Evolutionary conservation across 2,329 filamentous ascomycete species (phyloP).

Genomic region (Exophiala sideris): DNA sequence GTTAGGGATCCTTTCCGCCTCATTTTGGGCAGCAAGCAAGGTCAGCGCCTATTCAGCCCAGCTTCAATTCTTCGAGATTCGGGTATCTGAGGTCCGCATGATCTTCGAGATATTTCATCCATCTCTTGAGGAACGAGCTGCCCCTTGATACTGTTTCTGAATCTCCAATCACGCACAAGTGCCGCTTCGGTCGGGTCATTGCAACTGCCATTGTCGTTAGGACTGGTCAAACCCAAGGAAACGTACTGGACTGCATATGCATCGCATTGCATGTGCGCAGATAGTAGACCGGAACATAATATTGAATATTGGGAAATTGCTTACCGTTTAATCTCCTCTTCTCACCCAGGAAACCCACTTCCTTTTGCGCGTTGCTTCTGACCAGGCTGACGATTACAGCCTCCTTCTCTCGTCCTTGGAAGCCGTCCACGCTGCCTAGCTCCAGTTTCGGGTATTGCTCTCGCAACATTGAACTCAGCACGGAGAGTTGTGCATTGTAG

Average conservation of each 20-base stretch:
- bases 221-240: not conserved
- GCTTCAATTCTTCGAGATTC: conserved; percentile 52
- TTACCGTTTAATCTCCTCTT: conserved; percentile 88
- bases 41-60: not conserved
- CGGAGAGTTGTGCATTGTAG: conserved; percentile 88
- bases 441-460: conserved; percentile 81
- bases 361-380: conserved; percentile 77
- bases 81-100: conserved; percentile 88
- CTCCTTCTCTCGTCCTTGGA: conserved; percentile 96
- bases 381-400: conserved; percentile 92
- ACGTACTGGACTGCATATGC: conserved; percentile 28
- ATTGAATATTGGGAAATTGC: conserved; percentile 31
- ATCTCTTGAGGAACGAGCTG: conserved; percentile 77
- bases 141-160: conserved; percentile 91
- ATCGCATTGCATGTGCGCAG: conserved; percentile 6
- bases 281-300: not conserved
- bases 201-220: conserved; percentile 60
- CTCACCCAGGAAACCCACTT: conserved; percentile 91
- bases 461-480: conserved; percentile 73
- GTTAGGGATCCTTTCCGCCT: not conserved
- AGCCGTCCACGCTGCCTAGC: conserved; percentile 94
- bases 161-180: conserved; percentile 87
- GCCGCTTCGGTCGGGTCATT: conserved; percentile 91
- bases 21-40: not conserved
- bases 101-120: conserved; percentile 91